A percentile compares a stretch with the other conserved stretches of the same genome.
Conservation (phyloP, 129 eudicot genomes). For the Dittrichia graveolens region DNA sequence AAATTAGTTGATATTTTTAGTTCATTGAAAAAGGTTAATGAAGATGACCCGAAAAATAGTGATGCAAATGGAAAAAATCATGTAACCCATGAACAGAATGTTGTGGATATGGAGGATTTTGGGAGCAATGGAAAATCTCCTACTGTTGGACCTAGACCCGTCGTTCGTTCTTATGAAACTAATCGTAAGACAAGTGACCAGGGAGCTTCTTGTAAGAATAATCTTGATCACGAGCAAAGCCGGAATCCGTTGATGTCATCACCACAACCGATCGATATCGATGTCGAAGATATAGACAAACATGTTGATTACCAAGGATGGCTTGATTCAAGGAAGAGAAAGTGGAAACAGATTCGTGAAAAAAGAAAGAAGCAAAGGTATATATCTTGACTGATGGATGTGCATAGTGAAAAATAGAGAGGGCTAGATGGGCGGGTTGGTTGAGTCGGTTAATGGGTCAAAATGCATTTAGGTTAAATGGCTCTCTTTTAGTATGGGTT, state of each 20-base stretch:
- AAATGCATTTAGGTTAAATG: background rate
- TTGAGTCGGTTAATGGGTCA: slow-evolving; percentile 4
- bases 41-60: slow-evolving; percentile 25
- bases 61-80: slow-evolving; percentile 35
- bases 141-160: slow-evolving; percentile 61
- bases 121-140: slow-evolving; percentile 53
- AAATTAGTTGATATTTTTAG: slow-evolving; percentile 72
- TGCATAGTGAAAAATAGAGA: background rate
- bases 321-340: slow-evolving; percentile 82
- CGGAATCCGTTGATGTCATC: slow-evolving; percentile 22
- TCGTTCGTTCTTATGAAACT: slow-evolving; percentile 68
- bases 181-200: slow-evolving; percentile 37
- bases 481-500: background rate
- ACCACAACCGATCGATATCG: slow-evolving; percentile 37
- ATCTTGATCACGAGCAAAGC: slow-evolving; percentile 35
- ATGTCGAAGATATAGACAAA: slow-evolving; percentile 51
- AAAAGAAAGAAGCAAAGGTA: slow-evolving; percentile 88
- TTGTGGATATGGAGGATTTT: slow-evolving; percentile 85
- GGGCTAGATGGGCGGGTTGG: background rate
- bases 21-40: slow-evolving; percentile 43
- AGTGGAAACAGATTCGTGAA: slow-evolving; percentile 90
- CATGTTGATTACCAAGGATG: slow-evolving; percentile 88
- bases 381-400: background rate
- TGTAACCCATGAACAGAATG: slow-evolving; percentile 40
- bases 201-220: slow-evolving; percentile 24